phyloP scores from a whole-genome alignment of 2,329 filamentous ascomycete species.

The Phaeosphaeria sp. region DNA sequence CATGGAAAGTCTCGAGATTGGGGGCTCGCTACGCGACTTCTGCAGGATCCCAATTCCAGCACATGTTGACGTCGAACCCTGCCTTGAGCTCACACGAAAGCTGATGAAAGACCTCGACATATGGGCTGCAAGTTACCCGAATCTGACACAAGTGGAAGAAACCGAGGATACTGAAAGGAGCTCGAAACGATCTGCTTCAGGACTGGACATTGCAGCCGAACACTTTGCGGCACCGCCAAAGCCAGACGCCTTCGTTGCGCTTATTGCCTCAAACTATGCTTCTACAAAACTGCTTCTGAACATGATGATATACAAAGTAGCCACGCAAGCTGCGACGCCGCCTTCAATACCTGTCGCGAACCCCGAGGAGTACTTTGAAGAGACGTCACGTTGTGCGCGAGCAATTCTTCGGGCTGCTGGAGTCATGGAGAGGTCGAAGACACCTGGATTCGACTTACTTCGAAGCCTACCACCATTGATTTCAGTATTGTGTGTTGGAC shows the following conservation, averaged over 20 bases:
- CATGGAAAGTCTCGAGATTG: constrained; percentile 17
- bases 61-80: constrained; percentile 14
- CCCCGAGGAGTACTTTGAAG: not conserved
- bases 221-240: not conserved
- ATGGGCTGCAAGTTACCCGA: constrained; percentile 29
- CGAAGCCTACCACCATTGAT: constrained; percentile 34
- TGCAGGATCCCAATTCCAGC: constrained; percentile 24
- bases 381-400: constrained; percentile 3
- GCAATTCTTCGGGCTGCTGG: constrained; percentile 18
- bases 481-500: constrained; percentile 26
- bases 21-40: constrained; percentile 26
- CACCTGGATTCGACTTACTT: constrained; percentile 35
- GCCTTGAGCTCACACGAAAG: constrained; percentile 17
- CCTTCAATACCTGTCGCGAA: not conserved
- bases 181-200: not conserved
- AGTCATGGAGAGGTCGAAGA: constrained; percentile 27
- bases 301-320: constrained; percentile 16
- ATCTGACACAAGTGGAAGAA: constrained; percentile 15
- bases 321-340: constrained; percentile 1
- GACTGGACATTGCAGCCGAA: not conserved
- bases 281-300: constrained; percentile 4
- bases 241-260: not conserved
- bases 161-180: constrained; percentile 5
- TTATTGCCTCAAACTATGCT: constrained; percentile 11
- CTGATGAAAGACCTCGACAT: constrained; percentile 23